These are phyloP conservation scores for Penicillium egyptiacum DNA, from an alignment of 495 filamentous ascomycete genomes.

Conservation along the genomic window DNA sequence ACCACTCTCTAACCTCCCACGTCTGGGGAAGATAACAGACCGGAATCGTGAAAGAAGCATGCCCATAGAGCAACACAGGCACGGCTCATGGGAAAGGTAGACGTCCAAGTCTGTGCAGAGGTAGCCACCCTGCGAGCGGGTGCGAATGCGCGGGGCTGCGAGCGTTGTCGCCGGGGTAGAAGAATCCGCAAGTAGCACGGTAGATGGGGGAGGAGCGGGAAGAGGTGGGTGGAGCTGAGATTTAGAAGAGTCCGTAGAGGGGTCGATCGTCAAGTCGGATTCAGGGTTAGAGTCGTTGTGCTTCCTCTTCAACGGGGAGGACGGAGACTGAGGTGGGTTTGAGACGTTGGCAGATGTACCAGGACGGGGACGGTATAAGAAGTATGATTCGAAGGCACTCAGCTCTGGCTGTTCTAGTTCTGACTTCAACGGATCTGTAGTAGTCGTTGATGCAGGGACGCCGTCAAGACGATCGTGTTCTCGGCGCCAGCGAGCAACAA, in stretches of 20 bases:
- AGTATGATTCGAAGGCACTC: slow-evolving; percentile 39
- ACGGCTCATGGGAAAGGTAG: slow-evolving; percentile 92
- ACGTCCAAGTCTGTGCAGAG: slow-evolving; percentile 89
- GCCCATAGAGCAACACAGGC: slow-evolving; percentile 95
- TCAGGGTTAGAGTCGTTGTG: slow-evolving; percentile 22
- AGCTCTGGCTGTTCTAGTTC: slow-evolving; percentile 15
- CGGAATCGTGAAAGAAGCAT: slow-evolving; percentile 88
- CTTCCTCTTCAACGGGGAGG: slow-evolving; percentile 26
- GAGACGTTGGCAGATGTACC: not conserved
- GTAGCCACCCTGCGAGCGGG: slow-evolving; percentile 70
- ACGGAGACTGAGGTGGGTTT: not conserved
- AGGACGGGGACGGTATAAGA: slow-evolving; percentile 27
- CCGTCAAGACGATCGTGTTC: slow-evolving; percentile 17
- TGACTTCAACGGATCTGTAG: slow-evolving; percentile 7
- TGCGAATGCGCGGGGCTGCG: slow-evolving; percentile 35
- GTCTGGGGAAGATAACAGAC: slow-evolving; percentile 70
- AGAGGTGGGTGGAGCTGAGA: slow-evolving; percentile 6
- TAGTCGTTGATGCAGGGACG: not conserved
- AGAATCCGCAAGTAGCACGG: not conserved
- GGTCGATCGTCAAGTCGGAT: slow-evolving; percentile 1
- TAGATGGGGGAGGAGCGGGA: slow-evolving; percentile 23
- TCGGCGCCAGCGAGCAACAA: slow-evolving; percentile 71
- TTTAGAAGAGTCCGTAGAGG: not conserved
- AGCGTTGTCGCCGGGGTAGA: not conserved
- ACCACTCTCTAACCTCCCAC: slow-evolving; percentile 42